These are phyloP conservation scores for Orbilia oligospora DNA, from an alignment of 2,329 filamentous ascomycete genomes.

Conservation along the genomic window DNA sequence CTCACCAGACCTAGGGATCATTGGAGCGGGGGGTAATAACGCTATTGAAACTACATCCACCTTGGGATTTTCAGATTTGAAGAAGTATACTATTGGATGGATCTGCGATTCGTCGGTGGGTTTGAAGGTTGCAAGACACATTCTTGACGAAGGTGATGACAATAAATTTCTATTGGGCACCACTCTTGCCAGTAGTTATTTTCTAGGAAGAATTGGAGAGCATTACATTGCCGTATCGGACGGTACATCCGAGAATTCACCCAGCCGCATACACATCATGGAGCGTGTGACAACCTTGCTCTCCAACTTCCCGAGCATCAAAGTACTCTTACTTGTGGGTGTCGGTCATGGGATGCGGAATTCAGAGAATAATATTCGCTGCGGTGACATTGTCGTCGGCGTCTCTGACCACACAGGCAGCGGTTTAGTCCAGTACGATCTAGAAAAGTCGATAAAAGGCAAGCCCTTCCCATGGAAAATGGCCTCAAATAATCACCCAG, in stretches of 20 bases:
- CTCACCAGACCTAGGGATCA: background rate
- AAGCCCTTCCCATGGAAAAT: background rate
- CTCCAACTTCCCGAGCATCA: slow-evolving; percentile 24
- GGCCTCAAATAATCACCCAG: background rate
- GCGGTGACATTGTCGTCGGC: background rate
- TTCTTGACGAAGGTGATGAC: slow-evolving; percentile 65
- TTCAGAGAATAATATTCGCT: background rate
- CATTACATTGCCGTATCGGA: slow-evolving; percentile 38
- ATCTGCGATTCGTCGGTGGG: slow-evolving; percentile 65
- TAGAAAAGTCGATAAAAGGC: background rate
- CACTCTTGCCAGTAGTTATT: slow-evolving; percentile 25
- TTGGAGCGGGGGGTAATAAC: background rate
- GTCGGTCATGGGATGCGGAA: slow-evolving; percentile 3
- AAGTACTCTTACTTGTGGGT: slow-evolving; percentile 28
- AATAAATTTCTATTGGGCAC: slow-evolving; percentile 43
- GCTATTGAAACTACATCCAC: background rate
- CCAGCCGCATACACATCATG: slow-evolving; percentile 13
- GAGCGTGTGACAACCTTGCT: slow-evolving; percentile 14
- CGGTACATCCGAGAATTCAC: slow-evolving; percentile 10
- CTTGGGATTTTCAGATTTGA: background rate
- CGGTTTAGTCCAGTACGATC: background rate
- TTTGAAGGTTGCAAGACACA: slow-evolving; percentile 63
- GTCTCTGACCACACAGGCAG: background rate
- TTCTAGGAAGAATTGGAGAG: slow-evolving; percentile 18
- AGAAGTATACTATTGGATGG: slow-evolving; percentile 65